Evolutionary conservation across 805 yeast species (phyloP).

Genomic region (Candida silvicultrix): DNA sequence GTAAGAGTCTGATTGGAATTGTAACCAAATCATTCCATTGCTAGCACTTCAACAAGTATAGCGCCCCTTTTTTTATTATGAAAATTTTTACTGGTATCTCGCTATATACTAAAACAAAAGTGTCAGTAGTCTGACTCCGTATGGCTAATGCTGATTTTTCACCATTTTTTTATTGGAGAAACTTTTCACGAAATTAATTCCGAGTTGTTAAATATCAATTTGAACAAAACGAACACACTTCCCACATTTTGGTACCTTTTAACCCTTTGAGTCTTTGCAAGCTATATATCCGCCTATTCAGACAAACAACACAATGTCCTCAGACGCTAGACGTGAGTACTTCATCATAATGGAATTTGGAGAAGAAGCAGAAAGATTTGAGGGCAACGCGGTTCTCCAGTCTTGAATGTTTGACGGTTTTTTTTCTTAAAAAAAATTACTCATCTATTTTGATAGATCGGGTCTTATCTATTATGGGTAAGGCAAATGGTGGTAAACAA

Average conservation of each 20-base stretch:
- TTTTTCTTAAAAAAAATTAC: neutral
- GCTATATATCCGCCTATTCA: neutral
- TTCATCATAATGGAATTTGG: no score
- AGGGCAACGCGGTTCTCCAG: no score
- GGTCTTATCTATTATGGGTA: neutral
- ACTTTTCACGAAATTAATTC: neutral
- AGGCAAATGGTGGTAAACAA: no score
- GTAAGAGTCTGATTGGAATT: no score
- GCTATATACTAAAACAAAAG: no score
- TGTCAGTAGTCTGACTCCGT: neutral
- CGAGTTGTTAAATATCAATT: neutral
- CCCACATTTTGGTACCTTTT: neutral
- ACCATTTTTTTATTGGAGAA: neutral
- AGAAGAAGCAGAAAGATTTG: no score
- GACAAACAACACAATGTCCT: neutral
- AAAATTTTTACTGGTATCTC: no score
- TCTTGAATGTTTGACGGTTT: neutral
- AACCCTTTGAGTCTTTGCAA: neutral
- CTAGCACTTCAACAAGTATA: no score
- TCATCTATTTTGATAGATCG: neutral
- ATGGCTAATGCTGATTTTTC: neutral
- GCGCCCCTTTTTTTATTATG: no score
- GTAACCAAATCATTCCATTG: no score
- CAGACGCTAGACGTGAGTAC: neutral
- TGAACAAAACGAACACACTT: neutral